Conservation (phyloP, 495 filamentous ascomycete genomes). For the Bryoglossum gracile region DNA sequence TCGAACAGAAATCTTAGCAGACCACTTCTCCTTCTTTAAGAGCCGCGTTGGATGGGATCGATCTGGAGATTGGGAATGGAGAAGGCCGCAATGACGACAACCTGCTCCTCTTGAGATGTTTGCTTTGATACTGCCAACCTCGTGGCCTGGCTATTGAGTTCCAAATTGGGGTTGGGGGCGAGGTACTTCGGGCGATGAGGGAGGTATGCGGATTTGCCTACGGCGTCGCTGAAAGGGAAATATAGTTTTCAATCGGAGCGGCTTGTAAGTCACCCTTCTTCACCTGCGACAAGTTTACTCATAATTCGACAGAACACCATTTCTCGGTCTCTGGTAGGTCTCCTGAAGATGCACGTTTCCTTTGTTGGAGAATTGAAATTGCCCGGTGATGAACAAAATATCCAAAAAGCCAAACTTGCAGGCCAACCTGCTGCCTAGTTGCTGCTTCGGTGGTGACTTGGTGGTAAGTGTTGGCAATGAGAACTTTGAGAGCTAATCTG, state of each 20-base stretch:
- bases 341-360: too few relatives aligned
- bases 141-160: neutral
- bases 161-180: slow-evolving; percentile 14
- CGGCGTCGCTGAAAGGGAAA: slow-evolving; percentile 18
- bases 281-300: slow-evolving; percentile 10
- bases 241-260: slow-evolving; percentile 58
- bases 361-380: neutral
- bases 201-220: slow-evolving; percentile 10
- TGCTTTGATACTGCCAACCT: slow-evolving; percentile 3
- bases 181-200: slow-evolving; percentile 5
- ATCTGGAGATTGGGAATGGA: neutral
- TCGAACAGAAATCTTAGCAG: slow-evolving; percentile 37
- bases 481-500: slow-evolving; percentile 59
- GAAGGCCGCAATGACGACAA: slow-evolving; percentile 20
- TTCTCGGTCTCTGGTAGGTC: too few relatives aligned
- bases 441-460: slow-evolving; percentile 13
- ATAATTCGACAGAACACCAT: too few relatives aligned
- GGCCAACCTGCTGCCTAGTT: slow-evolving; percentile 34
- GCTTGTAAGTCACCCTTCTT: slow-evolving; percentile 19
- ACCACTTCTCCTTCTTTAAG: slow-evolving; percentile 6
- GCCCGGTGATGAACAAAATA: slow-evolving; percentile 51
- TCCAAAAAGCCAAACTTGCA: slow-evolving; percentile 61
- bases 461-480: slow-evolving; percentile 42
- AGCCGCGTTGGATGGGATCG: too few relatives aligned
- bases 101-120: slow-evolving; percentile 22